Base-by-base conservation (phyloP, 768 basidiomycete genomes). In the Mycena vulgaris region DNA sequence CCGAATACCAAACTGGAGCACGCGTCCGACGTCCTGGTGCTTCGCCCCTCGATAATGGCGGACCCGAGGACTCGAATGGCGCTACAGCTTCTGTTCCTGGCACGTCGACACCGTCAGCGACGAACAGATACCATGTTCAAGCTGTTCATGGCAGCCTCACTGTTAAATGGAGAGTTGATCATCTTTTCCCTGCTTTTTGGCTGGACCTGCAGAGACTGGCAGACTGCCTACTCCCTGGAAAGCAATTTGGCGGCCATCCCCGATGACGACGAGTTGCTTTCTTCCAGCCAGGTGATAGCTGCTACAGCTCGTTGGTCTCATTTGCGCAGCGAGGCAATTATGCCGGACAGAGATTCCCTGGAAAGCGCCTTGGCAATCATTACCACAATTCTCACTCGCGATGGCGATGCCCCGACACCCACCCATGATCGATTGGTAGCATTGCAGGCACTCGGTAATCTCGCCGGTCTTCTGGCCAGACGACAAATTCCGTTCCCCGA, bases 161-260 rank as follows among this genome's bases (percentile, higher is more conserved):
- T 95, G 23, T 77, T 94, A 42, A 93, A 95, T 57, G 93, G 93
- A 28, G 94, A 95, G 76, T 89, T 95, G 56, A 85, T 95, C 45
- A 84, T 93, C n/a, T 93, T 89, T 0, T 90, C 92, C 1, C 80
- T 95, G 30, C 80, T 94, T 7, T 93, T 95, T 64, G 91, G 86
- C 1, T 79, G 89, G 47, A 75, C 93, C 23, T 79, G 93, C 48
- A 88, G 91, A 71, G 91, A 93, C 33, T 92, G 86, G 83, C 88
- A 92, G 75, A 65, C 79, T 14, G 81, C 81, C 28, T 79, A 77
- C 62, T 77, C 76, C 56, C 69, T 75, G 40, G 77, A 78, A 40
- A 74, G 75, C 31, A 75, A 78, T 42, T 71, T 79, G 48, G 68
- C 62, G 37, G 48, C 5, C 28, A 53, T 51, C 52, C 30, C 55